A percentile compares a stretch with the other conserved stretches of the same genome.
Conservation (phyloP, 2,329 filamentous ascomycete species). For the Pyrenophora tritici-repentis region DNA sequence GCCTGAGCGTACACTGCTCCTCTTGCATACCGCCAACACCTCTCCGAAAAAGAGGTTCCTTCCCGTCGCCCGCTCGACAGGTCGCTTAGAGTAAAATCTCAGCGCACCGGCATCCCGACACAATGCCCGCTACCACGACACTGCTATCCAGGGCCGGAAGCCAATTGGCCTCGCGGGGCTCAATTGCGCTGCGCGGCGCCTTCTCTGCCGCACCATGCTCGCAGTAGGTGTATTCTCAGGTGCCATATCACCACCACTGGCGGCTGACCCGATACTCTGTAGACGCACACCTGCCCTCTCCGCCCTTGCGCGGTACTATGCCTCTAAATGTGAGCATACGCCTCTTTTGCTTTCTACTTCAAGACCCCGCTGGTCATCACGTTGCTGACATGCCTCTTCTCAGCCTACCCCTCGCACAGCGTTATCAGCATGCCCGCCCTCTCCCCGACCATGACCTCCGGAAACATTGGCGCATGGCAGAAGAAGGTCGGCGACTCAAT, state of each 20-base stretch:
- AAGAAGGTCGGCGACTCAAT: constrained; percentile 93
- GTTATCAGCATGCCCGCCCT: constrained; percentile 97
- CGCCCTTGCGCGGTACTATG: constrained; percentile 69
- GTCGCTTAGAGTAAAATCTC: constrained; percentile 27
- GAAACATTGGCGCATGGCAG: constrained; percentile 97
- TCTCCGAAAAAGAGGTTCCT: constrained; percentile 15
- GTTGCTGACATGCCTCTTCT: constrained; percentile 44
- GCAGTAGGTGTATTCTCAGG: constrained; percentile 38
- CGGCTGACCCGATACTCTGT: constrained; percentile 36
- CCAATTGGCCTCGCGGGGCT: constrained; percentile 49
- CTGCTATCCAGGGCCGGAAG: constrained; percentile 52
- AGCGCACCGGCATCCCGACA: constrained; percentile 45
- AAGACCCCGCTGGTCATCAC: constrained; percentile 6
- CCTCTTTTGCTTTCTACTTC: background rate
- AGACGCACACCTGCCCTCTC: constrained; percentile 59
- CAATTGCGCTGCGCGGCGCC: constrained; percentile 53
- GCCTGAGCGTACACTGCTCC: constrained; percentile 29
- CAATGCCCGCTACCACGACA: constrained; percentile 60
- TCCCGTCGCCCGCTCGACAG: constrained; percentile 13
- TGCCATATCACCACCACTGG: constrained; percentile 22
- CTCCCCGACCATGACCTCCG: constrained; percentile 95
- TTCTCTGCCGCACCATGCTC: constrained; percentile 47
- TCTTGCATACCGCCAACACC: constrained; percentile 26
- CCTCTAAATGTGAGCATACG: constrained; percentile 65
- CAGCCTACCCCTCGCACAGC: constrained; percentile 93